These are phyloP conservation scores for Ogataea glucozyma DNA, from an alignment of 805 yeast genomes.

Conservation along the genomic window DNA sequence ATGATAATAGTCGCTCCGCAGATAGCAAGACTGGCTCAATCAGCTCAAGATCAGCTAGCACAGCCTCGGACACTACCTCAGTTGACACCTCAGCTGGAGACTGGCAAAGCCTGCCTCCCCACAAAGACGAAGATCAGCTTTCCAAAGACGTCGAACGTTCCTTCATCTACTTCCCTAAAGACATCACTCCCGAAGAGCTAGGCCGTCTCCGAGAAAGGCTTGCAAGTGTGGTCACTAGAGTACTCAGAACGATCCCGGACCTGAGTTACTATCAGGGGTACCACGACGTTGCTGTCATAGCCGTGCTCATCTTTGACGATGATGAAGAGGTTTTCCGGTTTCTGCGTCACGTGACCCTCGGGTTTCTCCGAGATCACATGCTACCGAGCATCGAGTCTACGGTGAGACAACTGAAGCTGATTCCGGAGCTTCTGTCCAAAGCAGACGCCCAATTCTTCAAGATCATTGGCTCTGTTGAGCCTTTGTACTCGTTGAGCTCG, in stretches of 20 bases:
- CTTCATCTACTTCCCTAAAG: slow-evolving; percentile 45
- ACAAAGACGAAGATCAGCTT: slow-evolving; percentile 78
- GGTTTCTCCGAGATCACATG: slow-evolving; percentile 83
- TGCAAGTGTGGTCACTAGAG: slow-evolving; percentile 45
- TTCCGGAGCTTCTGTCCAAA: slow-evolving; percentile 58
- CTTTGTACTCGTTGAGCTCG: slow-evolving; percentile 73
- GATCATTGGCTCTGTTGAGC: slow-evolving; percentile 45
- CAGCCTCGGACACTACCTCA: no score
- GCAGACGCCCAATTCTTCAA: slow-evolving; percentile 48
- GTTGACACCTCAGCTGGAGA: background rate
- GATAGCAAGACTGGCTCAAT: no score
- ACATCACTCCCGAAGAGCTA: slow-evolving; percentile 22
- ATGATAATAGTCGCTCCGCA: no score
- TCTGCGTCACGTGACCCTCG: slow-evolving; percentile 57
- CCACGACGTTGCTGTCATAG: slow-evolving; percentile 79
- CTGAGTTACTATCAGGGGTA: slow-evolving; percentile 88
- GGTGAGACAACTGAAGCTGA: slow-evolving; percentile 60
- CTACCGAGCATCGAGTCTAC: slow-evolving; percentile 66
- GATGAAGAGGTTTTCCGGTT: slow-evolving; percentile 41
- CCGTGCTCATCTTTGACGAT: slow-evolving; percentile 53
- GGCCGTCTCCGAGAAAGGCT: slow-evolving; percentile 43
- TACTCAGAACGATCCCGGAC: slow-evolving; percentile 61
- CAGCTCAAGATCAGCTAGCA: no score
- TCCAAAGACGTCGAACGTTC: slow-evolving; percentile 75
- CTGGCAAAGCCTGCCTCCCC: slow-evolving; percentile 42